These are phyloP conservation scores for Huntiella abstrusa DNA, from an alignment of 2,329 filamentous ascomycete species.

Conservation along the genomic window DNA sequence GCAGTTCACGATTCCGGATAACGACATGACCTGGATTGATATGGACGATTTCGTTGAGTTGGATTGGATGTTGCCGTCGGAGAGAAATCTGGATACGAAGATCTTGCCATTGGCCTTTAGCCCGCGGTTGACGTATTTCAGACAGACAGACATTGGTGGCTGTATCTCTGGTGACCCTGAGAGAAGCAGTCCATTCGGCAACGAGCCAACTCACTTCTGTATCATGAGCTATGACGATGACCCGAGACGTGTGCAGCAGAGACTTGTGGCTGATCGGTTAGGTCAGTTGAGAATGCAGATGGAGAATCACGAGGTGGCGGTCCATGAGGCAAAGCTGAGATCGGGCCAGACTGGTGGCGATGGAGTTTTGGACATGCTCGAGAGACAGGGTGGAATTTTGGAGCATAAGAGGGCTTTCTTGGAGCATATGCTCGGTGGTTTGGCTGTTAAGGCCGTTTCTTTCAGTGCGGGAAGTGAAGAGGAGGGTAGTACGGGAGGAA, in stretches of 20 bases:
- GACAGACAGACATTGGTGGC: constrained; percentile 81
- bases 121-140: constrained; percentile 91
- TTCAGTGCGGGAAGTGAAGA: constrained; percentile 1
- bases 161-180: constrained; percentile 63
- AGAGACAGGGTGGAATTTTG: constrained; percentile 34
- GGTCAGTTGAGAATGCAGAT: constrained; percentile 64
- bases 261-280: constrained; percentile 66
- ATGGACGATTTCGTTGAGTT: constrained; percentile 99
- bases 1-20: constrained; percentile 85
- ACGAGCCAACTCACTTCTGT: constrained; percentile 85
- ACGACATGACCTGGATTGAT: constrained; percentile 91
- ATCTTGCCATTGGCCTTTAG: constrained; percentile 84
- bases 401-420: constrained; percentile 39
- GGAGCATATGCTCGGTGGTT: constrained; percentile 30
- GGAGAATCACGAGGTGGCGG: constrained; percentile 48
- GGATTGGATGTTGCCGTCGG: constrained; percentile 84
- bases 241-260: constrained; percentile 69
- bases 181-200: constrained; percentile 73
- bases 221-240: constrained; percentile 87
- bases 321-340: constrained; percentile 59
- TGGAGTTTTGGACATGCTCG: constrained; percentile 41
- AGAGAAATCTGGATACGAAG: constrained; percentile 79
- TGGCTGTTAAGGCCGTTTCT: constrained; percentile 5
- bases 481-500: not conserved
- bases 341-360: constrained; percentile 33